Evolutionary conservation across 1,139 yeast genomes (phyloP).

Genomic region (Taiozyma onychis): DNA sequence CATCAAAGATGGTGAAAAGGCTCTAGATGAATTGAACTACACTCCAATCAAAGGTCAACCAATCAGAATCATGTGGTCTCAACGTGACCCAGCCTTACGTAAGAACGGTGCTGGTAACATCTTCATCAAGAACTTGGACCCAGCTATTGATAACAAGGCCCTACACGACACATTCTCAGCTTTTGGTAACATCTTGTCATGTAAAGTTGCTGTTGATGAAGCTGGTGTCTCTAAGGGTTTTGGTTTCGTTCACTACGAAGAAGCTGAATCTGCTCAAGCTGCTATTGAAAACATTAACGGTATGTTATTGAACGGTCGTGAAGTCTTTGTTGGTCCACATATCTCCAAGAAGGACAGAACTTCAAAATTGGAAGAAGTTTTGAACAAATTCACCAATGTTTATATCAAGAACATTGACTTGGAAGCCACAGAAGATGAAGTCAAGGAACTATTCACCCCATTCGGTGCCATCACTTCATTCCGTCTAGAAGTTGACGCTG

Average conservation of each 20-base stretch:
- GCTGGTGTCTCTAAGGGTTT: conserved; percentile 90
- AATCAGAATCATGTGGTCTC: conserved; percentile 99
- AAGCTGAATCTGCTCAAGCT: conserved; percentile 86
- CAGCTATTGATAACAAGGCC: conserved; percentile 98
- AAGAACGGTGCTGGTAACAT: conserved; percentile 96
- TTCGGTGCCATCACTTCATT: conserved; percentile 84
- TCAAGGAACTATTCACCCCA: conserved; percentile 65
- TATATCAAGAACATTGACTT: conserved; percentile 85
- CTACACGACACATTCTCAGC: conserved; percentile 97
- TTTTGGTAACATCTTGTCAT: conserved; percentile 92
- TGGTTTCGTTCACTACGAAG: conserved; percentile 97
- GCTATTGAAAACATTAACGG: conserved; percentile 98
- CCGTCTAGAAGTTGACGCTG: conserved; percentile 74
- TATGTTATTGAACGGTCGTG: conserved; percentile 95
- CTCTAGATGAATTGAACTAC: conserved; percentile 95
- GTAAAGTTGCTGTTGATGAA: conserved; percentile 96
- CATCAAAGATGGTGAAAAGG: conserved; percentile 86
- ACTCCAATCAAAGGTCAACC: conserved; percentile 91
- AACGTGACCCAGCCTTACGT: conserved; percentile 96
- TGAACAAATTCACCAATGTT: conserved; percentile 92
- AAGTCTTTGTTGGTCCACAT: conserved; percentile 95
- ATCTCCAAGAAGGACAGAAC: conserved; percentile 92
- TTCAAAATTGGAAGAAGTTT: conserved; percentile 86
- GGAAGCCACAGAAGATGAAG: conserved; percentile 68
- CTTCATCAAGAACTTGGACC: conserved; percentile 97